Percentiles rank a stretch among this genome's conserved stretches.
These are phyloP conservation scores for Tetrapisispora fleetii DNA, from an alignment of 805 yeast genomes.

Conservation along the genomic window DNA sequence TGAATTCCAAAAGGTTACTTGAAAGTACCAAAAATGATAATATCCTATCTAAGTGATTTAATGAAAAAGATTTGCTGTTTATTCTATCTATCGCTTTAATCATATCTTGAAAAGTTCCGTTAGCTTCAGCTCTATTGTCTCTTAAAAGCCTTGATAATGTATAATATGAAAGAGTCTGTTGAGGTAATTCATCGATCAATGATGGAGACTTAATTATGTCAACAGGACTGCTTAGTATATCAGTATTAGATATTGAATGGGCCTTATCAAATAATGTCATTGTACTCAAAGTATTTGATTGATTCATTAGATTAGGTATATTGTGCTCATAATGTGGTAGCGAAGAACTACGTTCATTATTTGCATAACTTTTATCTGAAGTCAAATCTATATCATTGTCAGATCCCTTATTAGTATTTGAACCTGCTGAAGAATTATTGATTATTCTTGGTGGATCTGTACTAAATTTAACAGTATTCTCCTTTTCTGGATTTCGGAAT, in stretches of 20 bases:
- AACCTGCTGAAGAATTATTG: conserved; percentile 3
- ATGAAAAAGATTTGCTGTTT: conserved; percentile 21
- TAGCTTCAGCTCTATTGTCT: background rate
- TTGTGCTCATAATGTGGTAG: too few relatives aligned
- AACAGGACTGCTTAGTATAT: background rate
- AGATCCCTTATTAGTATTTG: background rate
- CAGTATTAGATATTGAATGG: background rate
- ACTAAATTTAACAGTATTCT: conserved; percentile 21
- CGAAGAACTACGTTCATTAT: background rate
- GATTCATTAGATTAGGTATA: too few relatives aligned
- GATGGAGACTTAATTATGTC: background rate
- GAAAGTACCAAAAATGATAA: conserved; percentile 13
- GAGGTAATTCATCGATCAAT: conserved; percentile 3
- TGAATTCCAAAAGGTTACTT: conserved; percentile 5
- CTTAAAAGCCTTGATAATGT: conserved; percentile 7
- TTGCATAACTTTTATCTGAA: background rate
- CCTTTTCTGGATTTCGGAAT: conserved; percentile 7
- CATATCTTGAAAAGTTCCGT: background rate
- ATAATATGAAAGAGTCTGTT: conserved; percentile 9
- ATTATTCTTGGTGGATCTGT: conserved; percentile 21
- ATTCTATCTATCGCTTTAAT: conserved; percentile 16
- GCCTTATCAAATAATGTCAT: background rate
- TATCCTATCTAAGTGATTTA: conserved; percentile 20
- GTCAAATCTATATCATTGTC: background rate
- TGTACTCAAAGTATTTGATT: background rate